Conservation (phyloP, 495 filamentous ascomycete genomes). For the Lindgomyces ingoldianus region DNA sequence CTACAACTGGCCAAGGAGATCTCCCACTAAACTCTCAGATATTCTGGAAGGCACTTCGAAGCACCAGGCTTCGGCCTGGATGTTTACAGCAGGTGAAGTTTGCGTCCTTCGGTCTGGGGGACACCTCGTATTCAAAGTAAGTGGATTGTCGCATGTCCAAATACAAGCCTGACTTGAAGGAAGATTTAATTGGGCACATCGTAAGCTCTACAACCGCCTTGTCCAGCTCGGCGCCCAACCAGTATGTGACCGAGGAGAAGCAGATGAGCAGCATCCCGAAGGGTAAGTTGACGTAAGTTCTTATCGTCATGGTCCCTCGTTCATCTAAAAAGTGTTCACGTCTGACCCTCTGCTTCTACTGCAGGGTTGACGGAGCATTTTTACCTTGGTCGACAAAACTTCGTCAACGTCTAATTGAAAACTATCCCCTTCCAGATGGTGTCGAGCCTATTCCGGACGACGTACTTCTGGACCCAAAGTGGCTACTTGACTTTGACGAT, state of each 20-base stretch:
- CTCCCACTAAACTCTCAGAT: constrained; percentile 73
- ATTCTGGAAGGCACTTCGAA: constrained; percentile 84
- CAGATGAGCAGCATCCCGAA: constrained; percentile 89
- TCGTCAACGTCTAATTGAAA: constrained; percentile 60
- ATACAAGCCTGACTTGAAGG: not conserved
- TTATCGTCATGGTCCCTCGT: not conserved
- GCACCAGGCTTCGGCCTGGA: constrained; percentile 70
- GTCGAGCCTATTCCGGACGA: constrained; percentile 72
- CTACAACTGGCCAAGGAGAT: constrained; percentile 94
- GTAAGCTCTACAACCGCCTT: constrained; percentile 84
- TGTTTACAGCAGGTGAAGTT: constrained; percentile 70
- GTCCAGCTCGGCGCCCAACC: constrained; percentile 81
- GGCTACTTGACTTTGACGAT: constrained; percentile 57
- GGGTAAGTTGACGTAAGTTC: constrained; percentile 63
- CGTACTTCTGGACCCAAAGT: constrained; percentile 76
- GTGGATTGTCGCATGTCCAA: constrained; percentile 30
- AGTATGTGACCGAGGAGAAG: constrained; percentile 76
- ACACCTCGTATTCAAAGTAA: constrained; percentile 90
- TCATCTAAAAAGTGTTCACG: not conserved
- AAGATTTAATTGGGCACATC: constrained; percentile 90
- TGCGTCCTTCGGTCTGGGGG: constrained; percentile 86
- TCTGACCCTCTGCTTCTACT: not conserved
- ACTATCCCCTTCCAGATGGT: constrained; percentile 67
- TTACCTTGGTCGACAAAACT: constrained; percentile 74
- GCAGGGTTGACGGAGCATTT: constrained; percentile 78